These are phyloP conservation scores for Albatrellus ellisii DNA, from an alignment of 768 basidiomycete species.

Conservation along the genomic window DNA sequence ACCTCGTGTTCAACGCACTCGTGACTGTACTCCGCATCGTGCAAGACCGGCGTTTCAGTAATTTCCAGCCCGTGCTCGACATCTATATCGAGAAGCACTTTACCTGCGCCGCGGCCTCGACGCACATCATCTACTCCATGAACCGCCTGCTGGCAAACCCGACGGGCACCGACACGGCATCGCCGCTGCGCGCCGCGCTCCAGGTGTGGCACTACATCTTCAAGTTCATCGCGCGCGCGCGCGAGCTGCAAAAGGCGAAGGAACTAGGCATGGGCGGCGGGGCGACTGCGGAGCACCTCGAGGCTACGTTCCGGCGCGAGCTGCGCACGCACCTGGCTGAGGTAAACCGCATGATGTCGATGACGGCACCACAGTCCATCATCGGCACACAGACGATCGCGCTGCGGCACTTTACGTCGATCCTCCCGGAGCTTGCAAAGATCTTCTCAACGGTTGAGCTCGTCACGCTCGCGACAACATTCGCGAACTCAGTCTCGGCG, in stretches of 20 bases:
- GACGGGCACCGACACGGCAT: conserved; percentile 56
- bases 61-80: conserved; percentile 88
- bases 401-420: conserved; percentile 84
- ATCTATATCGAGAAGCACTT: conserved; percentile 90
- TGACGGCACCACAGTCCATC: conserved; percentile 64
- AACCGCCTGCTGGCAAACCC: conserved; percentile 68
- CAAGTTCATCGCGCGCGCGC: conserved; percentile 84
- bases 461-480: conserved; percentile 74
- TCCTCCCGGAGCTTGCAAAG: conserved; percentile 76
- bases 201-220: conserved; percentile 98
- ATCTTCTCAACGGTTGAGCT: conserved; percentile 76
- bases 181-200: conserved; percentile 72
- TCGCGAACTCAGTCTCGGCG: conserved; percentile 69
- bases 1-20: conserved; percentile 80
- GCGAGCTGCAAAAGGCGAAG: conserved; percentile 76
- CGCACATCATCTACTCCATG: conserved; percentile 82
- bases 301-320: conserved; percentile 75
- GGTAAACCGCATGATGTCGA: conserved; percentile 84
- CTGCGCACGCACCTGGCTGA: conserved; percentile 62
- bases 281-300: conserved; percentile 77
- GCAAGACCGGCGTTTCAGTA: conserved; percentile 88
- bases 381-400: conserved; percentile 95
- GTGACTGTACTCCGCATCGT: conserved; percentile 88
- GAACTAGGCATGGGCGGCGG: conserved; percentile 71
- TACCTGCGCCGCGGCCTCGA: conserved; percentile 63